A percentile compares a stretch with the other conserved stretches of the same genome.
Conservation (phyloP, 306 rosid species). For the Trifolium pratense region DNA sequence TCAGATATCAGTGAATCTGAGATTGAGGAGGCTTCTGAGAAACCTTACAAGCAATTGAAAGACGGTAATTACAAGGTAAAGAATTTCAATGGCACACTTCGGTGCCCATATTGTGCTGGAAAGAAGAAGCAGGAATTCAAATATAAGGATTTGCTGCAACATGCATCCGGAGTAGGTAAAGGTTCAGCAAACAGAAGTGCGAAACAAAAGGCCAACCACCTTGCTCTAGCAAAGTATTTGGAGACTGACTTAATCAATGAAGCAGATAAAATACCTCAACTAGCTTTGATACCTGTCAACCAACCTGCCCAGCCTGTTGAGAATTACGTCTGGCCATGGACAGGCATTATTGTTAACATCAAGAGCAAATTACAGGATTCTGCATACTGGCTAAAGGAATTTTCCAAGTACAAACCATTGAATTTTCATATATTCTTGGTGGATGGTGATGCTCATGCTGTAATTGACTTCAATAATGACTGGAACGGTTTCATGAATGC, state of each 20-base stretch:
- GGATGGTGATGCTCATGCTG: conserved; percentile 56
- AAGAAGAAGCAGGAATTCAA: conserved; percentile 95
- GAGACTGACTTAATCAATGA: conserved; percentile 68
- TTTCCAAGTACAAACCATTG: conserved; percentile 61
- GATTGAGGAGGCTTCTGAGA: conserved; percentile 71
- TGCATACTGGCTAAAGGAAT: conserved; percentile 63
- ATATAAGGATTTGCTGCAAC: conserved; percentile 79
- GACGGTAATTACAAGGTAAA: conserved; percentile 70
- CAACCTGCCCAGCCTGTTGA: conserved; percentile 57
- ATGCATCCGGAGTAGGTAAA: conserved; percentile 93
- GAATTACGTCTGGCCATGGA: conserved; percentile 95
- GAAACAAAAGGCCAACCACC: conserved; percentile 84
- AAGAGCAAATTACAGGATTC: conserved; percentile 49
- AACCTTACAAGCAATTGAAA: conserved; percentile 71
- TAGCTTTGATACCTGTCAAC: conserved; percentile 48
- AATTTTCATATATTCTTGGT: conserved; percentile 50
- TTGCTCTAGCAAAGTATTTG: conserved; percentile 83
- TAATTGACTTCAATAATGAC: conserved; percentile 63
- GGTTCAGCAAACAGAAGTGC: conserved; percentile 92
- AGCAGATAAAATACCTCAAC: conserved; percentile 55
- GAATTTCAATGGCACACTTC: conserved; percentile 68
- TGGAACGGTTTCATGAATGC: conserved; percentile 88
- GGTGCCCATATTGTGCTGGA: conserved; percentile 95
- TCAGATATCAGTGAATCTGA: conserved; percentile 94
- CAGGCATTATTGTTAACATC: conserved; percentile 72